Evolutionary conservation across 495 filamentous ascomycete genomes (phyloP).

Genomic region (Stereocaulon alpinum): DNA sequence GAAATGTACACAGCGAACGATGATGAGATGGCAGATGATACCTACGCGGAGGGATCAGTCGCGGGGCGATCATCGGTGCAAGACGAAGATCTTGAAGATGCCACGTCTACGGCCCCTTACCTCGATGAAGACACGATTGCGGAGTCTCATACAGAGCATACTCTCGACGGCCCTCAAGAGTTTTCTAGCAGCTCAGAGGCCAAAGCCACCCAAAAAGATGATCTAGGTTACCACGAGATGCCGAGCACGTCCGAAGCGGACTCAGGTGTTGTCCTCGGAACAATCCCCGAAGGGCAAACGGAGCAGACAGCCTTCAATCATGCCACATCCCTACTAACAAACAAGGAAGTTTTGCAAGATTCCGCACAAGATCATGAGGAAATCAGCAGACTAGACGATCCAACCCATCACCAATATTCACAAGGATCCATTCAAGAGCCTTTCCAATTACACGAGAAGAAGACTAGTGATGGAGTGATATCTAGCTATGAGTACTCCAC

Average conservation of each 20-base stretch:
- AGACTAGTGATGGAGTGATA: background rate
- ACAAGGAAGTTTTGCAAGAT: background rate
- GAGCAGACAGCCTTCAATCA: background rate
- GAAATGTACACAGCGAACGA: conserved; percentile 27
- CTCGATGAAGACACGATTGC: conserved; percentile 16
- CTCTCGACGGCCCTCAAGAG: background rate
- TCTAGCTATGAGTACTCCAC: background rate
- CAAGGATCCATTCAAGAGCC: background rate
- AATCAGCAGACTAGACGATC: background rate
- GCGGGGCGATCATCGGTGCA: conserved; percentile 3
- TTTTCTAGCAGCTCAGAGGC: background rate
- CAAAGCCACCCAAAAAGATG: background rate
- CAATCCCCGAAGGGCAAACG: background rate
- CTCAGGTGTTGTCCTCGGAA: background rate
- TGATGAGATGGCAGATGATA: conserved; percentile 43
- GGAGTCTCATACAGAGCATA: background rate
- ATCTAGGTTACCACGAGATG: conserved; percentile 3
- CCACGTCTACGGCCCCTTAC: background rate
- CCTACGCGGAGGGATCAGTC: conserved; percentile 23
- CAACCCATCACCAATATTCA: background rate
- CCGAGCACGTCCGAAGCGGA: background rate
- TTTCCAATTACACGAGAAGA: background rate
- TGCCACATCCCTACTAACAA: background rate
- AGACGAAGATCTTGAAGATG: conserved; percentile 13
- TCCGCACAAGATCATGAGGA: background rate